These are phyloP conservation scores for Peronospora destructor DNA, from an alignment of 352 stramenopile species.

Conservation along the genomic window DNA sequence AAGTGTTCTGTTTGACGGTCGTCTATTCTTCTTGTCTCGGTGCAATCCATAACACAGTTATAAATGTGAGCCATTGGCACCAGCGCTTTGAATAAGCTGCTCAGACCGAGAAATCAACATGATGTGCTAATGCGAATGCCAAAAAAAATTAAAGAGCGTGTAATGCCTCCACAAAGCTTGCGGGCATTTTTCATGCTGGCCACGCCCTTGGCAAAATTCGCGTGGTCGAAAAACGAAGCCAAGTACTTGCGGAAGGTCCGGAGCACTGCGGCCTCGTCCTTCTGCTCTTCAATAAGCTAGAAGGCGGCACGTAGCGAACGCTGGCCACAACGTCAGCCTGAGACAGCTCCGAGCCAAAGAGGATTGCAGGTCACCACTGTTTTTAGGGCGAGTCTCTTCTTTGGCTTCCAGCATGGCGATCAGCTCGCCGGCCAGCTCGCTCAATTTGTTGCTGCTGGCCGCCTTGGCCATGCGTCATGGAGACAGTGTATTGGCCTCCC, in stretches of 20 bases:
- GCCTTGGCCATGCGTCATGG: conserved; percentile 55
- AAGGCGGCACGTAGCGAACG: conserved; percentile 58
- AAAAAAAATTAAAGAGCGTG: too few species aligned
- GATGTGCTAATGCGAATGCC: too few species aligned
- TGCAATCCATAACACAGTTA: too few species aligned
- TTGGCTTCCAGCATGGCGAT: conserved; percentile 49
- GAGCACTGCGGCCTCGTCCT: conserved; percentile 40
- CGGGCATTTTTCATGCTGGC: conserved; percentile 37
- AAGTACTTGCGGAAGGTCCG: conserved; percentile 66
- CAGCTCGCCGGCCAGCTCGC: conserved; percentile 30
- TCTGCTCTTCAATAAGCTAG: conserved; percentile 40
- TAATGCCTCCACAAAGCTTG: too few species aligned
- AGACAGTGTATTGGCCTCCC: conserved; percentile 61
- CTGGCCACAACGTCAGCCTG: conserved; percentile 68
- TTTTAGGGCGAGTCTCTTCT: conserved; percentile 48
- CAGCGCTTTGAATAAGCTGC: too few species aligned
- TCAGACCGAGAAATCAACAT: too few species aligned
- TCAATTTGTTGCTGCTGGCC: conserved; percentile 21
- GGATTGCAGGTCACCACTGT: conserved; percentile 36
- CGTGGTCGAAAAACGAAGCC: conserved; percentile 43
- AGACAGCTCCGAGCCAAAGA: conserved; percentile 57
- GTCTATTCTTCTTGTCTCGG: too few species aligned
- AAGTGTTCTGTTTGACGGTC: too few species aligned
- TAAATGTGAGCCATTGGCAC: too few species aligned
- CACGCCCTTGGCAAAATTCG: conserved; percentile 42